Conservation (phyloP, 805 yeast genomes). For the Lachancea thermotolerans region DNA sequence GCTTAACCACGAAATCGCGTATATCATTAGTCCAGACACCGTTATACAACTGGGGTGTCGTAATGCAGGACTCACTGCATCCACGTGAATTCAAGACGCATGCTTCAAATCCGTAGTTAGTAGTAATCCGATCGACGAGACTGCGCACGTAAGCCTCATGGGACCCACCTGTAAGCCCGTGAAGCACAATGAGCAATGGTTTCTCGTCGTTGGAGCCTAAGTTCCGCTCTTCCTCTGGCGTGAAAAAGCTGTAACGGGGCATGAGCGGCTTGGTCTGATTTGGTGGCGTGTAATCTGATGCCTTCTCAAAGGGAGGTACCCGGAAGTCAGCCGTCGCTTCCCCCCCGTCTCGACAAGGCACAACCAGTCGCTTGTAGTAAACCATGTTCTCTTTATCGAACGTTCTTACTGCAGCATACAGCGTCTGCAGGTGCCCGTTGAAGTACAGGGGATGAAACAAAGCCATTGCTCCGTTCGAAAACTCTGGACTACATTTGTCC, state of each 20-base stretch:
- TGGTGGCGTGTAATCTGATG: slow-evolving; percentile 15
- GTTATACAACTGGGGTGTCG: slow-evolving; percentile 63
- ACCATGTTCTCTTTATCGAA: slow-evolving; percentile 43
- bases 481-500: slow-evolving; percentile 37
- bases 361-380: slow-evolving; percentile 56
- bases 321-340: slow-evolving; percentile 65
- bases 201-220: slow-evolving; percentile 31
- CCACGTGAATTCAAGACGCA: slow-evolving; percentile 72
- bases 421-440: slow-evolving; percentile 67
- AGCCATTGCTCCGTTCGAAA: slow-evolving; percentile 38
- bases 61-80: slow-evolving; percentile 61
- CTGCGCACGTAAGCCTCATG: slow-evolving; percentile 70
- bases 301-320: slow-evolving; percentile 34
- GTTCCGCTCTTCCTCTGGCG: slow-evolving; percentile 38
- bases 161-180: slow-evolving; percentile 84
- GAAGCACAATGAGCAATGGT: slow-evolving; percentile 61
- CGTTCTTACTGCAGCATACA: slow-evolving; percentile 48
- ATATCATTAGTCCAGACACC: slow-evolving; percentile 71
- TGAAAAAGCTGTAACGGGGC: slow-evolving; percentile 22
- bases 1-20: slow-evolving; percentile 44
- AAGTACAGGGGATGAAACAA: slow-evolving; percentile 51
- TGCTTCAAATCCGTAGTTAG: slow-evolving; percentile 44
- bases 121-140: slow-evolving; percentile 38
- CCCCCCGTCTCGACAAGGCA: slow-evolving; percentile 54
- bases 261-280: slow-evolving; percentile 34